Evolutionary conservation across 495 filamentous ascomycete species (phyloP), one percentile per base, ranked within the genome.

Genomic region (Sabuloglossum arenarium): DNA sequence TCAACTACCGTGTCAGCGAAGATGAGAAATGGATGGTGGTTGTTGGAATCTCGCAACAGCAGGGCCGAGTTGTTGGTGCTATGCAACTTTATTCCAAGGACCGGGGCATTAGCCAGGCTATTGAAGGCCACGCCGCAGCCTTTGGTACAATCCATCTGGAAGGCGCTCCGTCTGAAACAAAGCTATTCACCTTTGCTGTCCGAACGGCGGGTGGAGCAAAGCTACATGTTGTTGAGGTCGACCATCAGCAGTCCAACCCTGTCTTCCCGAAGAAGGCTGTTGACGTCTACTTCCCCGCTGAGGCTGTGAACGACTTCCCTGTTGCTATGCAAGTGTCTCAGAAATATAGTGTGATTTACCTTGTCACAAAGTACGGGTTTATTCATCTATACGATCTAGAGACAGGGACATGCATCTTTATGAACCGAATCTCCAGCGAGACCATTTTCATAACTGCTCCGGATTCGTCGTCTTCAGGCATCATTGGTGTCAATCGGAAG

Each of bases 361-460:
- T 99, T 39, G 86, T 97, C 56, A 99, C 91, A 19, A 99, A 99
- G 66, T 99, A 96, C 65, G 91, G 91, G 43, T 99, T 97, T 70
- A 97, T 99, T 61, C 91, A 99, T 68, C 78, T 99, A 10, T 97
- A 97, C 68, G 91, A 99, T 63, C 78, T 99, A 46, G 91, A 97
- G 71, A 90, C 86, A 6, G 91, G 86, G 32, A 86, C 85, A n/a
- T 91, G 88, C 65, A 90, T 99, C 65, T 99, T 95, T 79, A 94
- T 99, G 89, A 97, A 99, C 71, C 84, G 91, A 53, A 99, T 99
- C 63, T 99, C 91, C 23, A 93, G 88, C 71, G 91, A 99, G 65
- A 99, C 91, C 0, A 97, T 99, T 64, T 99, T 99, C 71, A 89
- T 88, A 16, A 94, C 88, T 12, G 81, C 88, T 5, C 70, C 80